phyloP scores from a whole-genome alignment of 2,329 filamentous ascomycete species.

The Arthrobotrys iridis region DNA sequence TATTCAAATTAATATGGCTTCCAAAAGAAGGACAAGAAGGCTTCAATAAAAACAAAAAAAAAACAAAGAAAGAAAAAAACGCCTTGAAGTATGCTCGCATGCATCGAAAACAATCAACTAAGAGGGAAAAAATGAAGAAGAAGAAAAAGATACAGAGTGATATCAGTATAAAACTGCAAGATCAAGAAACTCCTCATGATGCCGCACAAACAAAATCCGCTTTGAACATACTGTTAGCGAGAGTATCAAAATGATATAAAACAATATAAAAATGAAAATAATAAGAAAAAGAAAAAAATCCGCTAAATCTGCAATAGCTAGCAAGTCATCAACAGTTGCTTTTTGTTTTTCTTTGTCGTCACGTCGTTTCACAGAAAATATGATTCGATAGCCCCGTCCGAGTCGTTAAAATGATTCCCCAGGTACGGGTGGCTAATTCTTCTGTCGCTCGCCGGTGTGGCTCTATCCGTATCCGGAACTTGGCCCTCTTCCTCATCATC shows the following conservation, averaged over 20 bases:
- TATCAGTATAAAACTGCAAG: neutral
- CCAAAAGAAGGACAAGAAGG: neutral
- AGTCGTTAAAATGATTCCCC: constrained; percentile 14
- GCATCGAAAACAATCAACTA: neutral
- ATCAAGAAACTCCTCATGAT: constrained; percentile 37
- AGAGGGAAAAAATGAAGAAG: neutral
- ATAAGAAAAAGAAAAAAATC: constrained; percentile 34
- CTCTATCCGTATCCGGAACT: constrained; percentile 30
- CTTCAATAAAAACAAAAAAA: no score
- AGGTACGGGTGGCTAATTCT: neutral
- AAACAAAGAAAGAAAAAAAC: constrained; percentile 15
- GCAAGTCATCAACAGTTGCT: neutral
- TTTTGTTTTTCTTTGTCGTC: constrained; percentile 7
- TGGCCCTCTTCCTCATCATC: constrained; percentile 31
- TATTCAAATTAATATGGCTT: neutral
- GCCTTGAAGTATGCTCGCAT: constrained; percentile 27
- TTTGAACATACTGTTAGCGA: constrained; percentile 9
- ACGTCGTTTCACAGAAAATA: constrained; percentile 31
- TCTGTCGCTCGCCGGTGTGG: neutral
- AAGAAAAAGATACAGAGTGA: neutral
- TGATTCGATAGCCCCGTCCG: constrained; percentile 29
- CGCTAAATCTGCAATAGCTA: constrained; percentile 33
- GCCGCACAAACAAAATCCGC: constrained; percentile 24
- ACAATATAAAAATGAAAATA: constrained; percentile 13
- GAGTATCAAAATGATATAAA: constrained; percentile 19